Evolutionary conservation across 2,329 filamentous ascomycete genomes (phyloP).

Genomic region (Teratosphaeria epicoccoides): DNA sequence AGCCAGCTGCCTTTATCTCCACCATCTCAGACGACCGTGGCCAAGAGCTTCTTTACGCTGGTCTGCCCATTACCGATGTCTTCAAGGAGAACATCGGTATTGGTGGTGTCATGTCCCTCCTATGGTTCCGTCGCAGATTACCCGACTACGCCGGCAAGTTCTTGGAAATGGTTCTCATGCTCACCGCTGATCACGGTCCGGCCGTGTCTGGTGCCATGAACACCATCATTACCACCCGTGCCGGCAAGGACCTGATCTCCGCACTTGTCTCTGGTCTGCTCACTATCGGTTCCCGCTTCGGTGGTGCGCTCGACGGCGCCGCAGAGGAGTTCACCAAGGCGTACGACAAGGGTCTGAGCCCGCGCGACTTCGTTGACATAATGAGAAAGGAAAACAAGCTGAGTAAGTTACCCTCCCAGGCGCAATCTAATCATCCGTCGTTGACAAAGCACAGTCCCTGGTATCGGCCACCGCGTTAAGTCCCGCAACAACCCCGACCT

Average conservation of each 20-base stretch:
- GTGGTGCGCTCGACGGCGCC: conserved; percentile 94
- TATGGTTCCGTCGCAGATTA: conserved; percentile 98
- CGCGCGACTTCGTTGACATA: conserved; percentile 95
- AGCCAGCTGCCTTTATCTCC: conserved; percentile 98
- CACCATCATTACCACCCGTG: conserved; percentile 99
- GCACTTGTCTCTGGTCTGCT: conserved; percentile 91
- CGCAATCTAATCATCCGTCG: conserved; percentile 1
- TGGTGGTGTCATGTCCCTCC: conserved; percentile 97
- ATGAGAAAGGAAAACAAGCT: conserved; percentile 99
- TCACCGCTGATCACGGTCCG: conserved; percentile 97
- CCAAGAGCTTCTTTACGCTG: conserved; percentile 95
- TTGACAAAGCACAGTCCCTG: conserved; percentile 54
- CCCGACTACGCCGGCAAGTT: conserved; percentile 96
- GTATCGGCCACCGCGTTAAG: conserved; percentile 99
- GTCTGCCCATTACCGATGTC: conserved; percentile 99
- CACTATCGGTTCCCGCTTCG: conserved; percentile 95
- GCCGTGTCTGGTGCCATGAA: conserved; percentile 99
- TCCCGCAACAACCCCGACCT: conserved; percentile 99
- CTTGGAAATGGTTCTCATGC: conserved; percentile 99
- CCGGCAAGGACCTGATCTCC: conserved; percentile 95
- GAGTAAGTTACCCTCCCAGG: conserved; percentile 43
- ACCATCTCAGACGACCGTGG: conserved; percentile 99
- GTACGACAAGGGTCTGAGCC: conserved; percentile 94
- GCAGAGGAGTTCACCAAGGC: conserved; percentile 98
- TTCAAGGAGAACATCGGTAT: conserved; percentile 99